Conservation (phyloP, 78 protist genomes). For the Planoprotostelium fungivorum region DNA sequence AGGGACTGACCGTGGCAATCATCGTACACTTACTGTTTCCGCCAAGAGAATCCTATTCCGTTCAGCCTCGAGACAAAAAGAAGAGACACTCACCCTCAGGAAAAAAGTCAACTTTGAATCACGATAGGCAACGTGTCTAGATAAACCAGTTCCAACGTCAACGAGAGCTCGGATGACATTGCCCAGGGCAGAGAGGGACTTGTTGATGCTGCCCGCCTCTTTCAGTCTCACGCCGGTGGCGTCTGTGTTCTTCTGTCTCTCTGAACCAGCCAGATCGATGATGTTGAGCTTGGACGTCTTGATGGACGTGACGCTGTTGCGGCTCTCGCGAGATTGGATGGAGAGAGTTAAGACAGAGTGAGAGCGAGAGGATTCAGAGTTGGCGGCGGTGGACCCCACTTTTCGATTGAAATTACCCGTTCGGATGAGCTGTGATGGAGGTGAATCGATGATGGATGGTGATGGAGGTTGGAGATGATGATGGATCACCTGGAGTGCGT, state of each 20-base stretch:
- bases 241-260: conserved; percentile 56
- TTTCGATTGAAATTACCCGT: conserved; percentile 19
- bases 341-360: conserved; percentile 63
- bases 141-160: conserved; percentile 35
- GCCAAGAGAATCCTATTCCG: conserved; percentile 50
- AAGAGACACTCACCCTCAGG: conserved; percentile 14
- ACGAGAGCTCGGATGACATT: conserved; percentile 46
- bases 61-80: background rate
- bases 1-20: conserved; percentile 49
- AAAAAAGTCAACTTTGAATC: conserved; percentile 65
- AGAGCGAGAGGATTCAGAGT: conserved; percentile 53
- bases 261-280: conserved; percentile 76
- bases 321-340: conserved; percentile 26
- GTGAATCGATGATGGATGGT: background rate
- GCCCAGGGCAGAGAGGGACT: conserved; percentile 37
- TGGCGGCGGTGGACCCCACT: conserved; percentile 44
- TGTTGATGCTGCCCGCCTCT: conserved; percentile 70
- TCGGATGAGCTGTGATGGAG: background rate
- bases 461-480: background rate
- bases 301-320: background rate
- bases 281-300: conserved; percentile 14
- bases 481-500: conserved; percentile 20
- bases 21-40: conserved; percentile 53
- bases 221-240: conserved; percentile 62
- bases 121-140: conserved; percentile 62